phyloP scores from a whole-genome alignment of 1,139 yeast species.

The Meyerozyma carpophila region DNA sequence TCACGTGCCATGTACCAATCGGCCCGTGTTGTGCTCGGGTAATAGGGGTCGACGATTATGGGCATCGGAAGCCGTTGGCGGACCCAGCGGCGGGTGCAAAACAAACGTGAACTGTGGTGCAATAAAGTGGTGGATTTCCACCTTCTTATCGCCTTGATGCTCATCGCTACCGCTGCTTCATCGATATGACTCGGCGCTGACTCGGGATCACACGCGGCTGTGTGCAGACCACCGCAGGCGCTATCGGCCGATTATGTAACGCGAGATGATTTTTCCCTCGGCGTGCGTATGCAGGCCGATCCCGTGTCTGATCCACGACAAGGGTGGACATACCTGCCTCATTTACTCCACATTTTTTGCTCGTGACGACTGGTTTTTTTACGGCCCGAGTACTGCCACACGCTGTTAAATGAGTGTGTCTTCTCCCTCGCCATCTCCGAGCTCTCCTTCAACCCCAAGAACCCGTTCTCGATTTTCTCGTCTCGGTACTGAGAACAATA shows the following conservation, averaged over 20 bases:
- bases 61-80: not conserved
- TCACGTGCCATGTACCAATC: constrained; percentile 1
- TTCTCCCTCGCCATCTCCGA: not conserved
- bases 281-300: not conserved
- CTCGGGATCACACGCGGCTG: not conserved
- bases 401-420: not conserved
- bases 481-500: constrained; percentile 19
- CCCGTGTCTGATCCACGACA: not conserved
- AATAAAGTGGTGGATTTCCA: not conserved
- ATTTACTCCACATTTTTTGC: not conserved
- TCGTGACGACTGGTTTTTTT: not conserved
- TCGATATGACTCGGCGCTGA: not conserved
- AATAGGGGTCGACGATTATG: not conserved
- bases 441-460: not conserved
- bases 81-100: not conserved
- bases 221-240: not conserved
- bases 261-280: not conserved
- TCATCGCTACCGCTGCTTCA: not conserved
- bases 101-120: too few relatives aligned
- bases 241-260: not conserved
- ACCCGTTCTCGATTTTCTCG: not conserved
- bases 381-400: not conserved
- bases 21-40: not conserved
- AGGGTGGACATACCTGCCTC: not conserved
- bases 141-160: not conserved